A percentile compares a stretch with the other conserved stretches of the same genome.
Conservation (phyloP, 1,284 basidiomycete genomes). For the Trametes versicolor region DNA sequence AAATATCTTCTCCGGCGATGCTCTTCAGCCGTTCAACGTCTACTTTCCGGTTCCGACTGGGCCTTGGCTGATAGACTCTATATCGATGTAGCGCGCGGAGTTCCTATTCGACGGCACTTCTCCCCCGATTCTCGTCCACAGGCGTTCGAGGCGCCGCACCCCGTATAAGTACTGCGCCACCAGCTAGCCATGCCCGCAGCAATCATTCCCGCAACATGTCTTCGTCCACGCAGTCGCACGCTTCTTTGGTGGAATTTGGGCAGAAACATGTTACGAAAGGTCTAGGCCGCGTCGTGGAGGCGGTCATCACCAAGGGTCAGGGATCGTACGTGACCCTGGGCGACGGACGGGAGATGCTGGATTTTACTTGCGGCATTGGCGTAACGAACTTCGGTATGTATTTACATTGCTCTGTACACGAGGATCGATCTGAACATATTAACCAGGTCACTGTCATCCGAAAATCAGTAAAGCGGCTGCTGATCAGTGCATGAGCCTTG, state of each 20-base stretch:
- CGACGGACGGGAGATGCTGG: constrained; percentile 78
- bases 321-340: constrained; percentile 80
- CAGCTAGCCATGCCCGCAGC: not conserved
- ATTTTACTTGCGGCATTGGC: constrained; percentile 90
- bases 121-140: constrained; percentile 14
- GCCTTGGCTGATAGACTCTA: not conserved
- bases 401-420: not conserved
- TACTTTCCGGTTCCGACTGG: not conserved
- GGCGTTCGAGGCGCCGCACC: constrained; percentile 9
- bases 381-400: constrained; percentile 78
- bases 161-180: constrained; percentile 19
- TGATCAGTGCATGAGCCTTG: constrained; percentile 83
- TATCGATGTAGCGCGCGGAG: constrained; percentile 23
- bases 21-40: not conserved
- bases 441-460: constrained; percentile 86
- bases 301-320: constrained; percentile 80
- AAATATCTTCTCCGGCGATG: constrained; percentile 2
- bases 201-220: constrained; percentile 34
- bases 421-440: not conserved
- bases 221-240: constrained; percentile 32
- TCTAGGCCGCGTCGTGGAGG: constrained; percentile 71
- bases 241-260: constrained; percentile 56
- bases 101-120: constrained; percentile 16
- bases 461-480: constrained; percentile 88
- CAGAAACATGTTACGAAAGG: constrained; percentile 77